Evolutionary conservation across 805 yeast genomes (phyloP), one percentile per base, ranked within the genome.

Genomic region (Sungouiozyma intestinalis): DNA sequence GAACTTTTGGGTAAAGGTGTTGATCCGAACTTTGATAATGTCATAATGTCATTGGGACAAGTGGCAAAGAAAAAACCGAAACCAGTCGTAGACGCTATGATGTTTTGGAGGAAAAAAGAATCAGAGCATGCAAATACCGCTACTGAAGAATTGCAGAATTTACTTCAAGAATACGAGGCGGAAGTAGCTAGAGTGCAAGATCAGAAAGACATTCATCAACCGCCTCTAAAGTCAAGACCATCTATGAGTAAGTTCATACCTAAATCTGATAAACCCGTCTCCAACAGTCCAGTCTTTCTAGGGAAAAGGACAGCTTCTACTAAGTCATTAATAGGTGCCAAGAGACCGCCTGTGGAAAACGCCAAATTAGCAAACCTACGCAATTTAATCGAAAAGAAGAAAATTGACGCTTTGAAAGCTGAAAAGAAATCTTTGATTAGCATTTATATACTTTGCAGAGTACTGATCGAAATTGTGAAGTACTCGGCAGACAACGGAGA

Each of bases 91-190:
- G 99, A 92, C 60, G 86, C 95, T 5, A 95, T 92, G 45, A 88
- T 92, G 97, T 88, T 85, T 58, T 92, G 99, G 99, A 73, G 97
- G 46, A 85, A 90, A 58, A 77, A 90, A 2, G 92, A 92, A 60
- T 79, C 94, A 13, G 97, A 90, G 52, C 80, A 83, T 3, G 85
- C 94, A 2, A 74, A 76, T 21, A 66, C 73, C 61, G 77, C 82
- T 1, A 71, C 78, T 3, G 69, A 76, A 16, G 72, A 71, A 34
- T 68, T 72, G 14, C 78, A 74, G 40, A 68, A 59, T 42, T 66
- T 68, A 2, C 33, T 65, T 8, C 62, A 57, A 48, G 67, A 63
- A 14, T 59, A 63, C 35, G 66, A 62, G 36, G 54, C 45, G 13
- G 56, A 54, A 33, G 47, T 7, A 24, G 11, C 29, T 11, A 6